Evolutionary conservation across 371 early-diverging fungal genomes (phyloP).

Genomic region (Polyrhizophydium stewartii): DNA sequence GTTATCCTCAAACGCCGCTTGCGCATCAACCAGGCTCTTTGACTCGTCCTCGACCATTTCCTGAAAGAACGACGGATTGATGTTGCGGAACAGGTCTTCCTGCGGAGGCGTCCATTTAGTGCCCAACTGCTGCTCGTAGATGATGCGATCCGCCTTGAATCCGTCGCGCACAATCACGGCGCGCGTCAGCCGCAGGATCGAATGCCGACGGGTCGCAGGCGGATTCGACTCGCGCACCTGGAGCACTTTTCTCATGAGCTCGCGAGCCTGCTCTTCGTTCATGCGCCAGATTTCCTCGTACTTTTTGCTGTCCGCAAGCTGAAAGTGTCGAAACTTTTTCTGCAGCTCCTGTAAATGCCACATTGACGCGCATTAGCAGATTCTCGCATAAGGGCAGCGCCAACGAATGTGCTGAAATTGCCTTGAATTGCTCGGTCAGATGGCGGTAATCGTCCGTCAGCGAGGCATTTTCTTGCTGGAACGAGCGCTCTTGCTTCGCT

Average conservation of each 20-base stretch:
- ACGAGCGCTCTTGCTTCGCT: slow-evolving; percentile 42
- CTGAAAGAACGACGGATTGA: slow-evolving; percentile 26
- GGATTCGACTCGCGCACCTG: slow-evolving; percentile 23
- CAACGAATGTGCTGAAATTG: not conserved
- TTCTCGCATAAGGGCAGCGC: too few species aligned
- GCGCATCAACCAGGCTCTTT: not conserved
- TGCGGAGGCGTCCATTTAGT: slow-evolving; percentile 33
- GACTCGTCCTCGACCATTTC: not conserved
- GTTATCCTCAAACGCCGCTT: slow-evolving; percentile 6
- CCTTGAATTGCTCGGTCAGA: slow-evolving; percentile 47
- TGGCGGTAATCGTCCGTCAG: slow-evolving; percentile 51
- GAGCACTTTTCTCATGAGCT: slow-evolving; percentile 43
- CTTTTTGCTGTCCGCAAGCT: slow-evolving; percentile 35
- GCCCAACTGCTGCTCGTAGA: slow-evolving; percentile 49
- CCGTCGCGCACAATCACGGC: too few species aligned
- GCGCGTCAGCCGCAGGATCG: too few species aligned
- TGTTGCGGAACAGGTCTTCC: slow-evolving; percentile 30
- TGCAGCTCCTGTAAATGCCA: slow-evolving; percentile 33
- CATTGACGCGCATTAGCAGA: not conserved
- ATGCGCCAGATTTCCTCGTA: slow-evolving; percentile 47
- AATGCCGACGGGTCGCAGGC: too few species aligned
- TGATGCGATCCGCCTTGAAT: slow-evolving; percentile 50
- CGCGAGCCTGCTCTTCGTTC: slow-evolving; percentile 45
- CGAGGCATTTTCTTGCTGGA: slow-evolving; percentile 33
- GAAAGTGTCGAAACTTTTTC: slow-evolving; percentile 51